Base-by-base conservation (phyloP, 176 grass and related monocot genomes). In the Triticum monococcum region DNA sequence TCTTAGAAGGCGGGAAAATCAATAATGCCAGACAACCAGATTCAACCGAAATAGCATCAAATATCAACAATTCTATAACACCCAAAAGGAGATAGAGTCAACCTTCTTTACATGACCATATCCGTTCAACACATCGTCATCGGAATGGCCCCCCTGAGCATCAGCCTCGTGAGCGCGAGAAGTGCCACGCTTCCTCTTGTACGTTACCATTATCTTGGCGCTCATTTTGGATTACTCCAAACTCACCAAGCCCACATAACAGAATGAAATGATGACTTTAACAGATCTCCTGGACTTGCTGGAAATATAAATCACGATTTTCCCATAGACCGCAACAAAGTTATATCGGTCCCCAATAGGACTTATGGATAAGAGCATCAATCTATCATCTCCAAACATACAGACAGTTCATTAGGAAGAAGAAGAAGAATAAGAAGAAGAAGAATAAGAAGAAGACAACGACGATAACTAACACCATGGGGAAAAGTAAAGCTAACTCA, bases 171-270 rank as follows among this genome's bases (percentile, higher is more conserved):
- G 59, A 10, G 28, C 12, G 9, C 22, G 64, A 4, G 88, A 83
- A 9, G 91, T 72, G 14, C 38, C 46, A 68, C 73, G 85, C 78
- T 90, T 93, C 81, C 91, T 87, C 78, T 93, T 93, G 82, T 93
- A 93, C 5, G 91, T 93, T 85, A 93, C 71, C 4, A 4, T 85
- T 59, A 83, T 31, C 82, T 83, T 93, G 26, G 66, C 50, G 66
- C 72, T 85, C 88, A 93, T 93, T 67, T 41, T 30, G 24, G 9
- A 28, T 11, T 3, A 68, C 13, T 7, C 5, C 64, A 17, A 43
- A 22, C 52, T 56, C 16, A 56, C 1, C 28, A 13, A 50, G 46
- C 60, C 78, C 4, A 7, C 79, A 32, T 14, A 33, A 24, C n/a
- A n/a, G 7, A 60, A 38, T 13, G 25, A 22, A 60, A 69, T 41